These are phyloP conservation scores for Saturnispora dispora DNA, from an alignment of 805 yeast species.

Conservation along the genomic window DNA sequence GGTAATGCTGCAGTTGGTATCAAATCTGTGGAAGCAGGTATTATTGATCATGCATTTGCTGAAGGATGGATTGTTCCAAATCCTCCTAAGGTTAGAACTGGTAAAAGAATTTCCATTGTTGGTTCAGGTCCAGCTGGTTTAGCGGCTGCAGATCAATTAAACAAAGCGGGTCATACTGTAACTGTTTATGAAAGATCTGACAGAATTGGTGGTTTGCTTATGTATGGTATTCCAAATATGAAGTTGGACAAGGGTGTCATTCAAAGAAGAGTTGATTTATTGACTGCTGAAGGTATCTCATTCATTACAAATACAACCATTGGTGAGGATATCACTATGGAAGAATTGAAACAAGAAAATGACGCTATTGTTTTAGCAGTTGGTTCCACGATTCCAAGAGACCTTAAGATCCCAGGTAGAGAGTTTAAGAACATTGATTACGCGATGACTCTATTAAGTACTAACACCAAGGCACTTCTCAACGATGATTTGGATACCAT, in stretches of 20 bases:
- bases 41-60: conserved; percentile 91
- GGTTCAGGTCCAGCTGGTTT: conserved; percentile 98
- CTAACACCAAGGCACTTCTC: conserved; percentile 84
- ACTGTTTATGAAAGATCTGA: conserved; percentile 91
- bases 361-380: conserved; percentile 89
- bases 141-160: conserved; percentile 94
- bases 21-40: conserved; percentile 91
- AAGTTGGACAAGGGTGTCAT: conserved; percentile 89
- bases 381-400: conserved; percentile 96
- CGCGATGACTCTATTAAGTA: conserved; percentile 86
- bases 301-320: conserved; percentile 71
- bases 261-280: conserved; percentile 83
- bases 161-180: conserved; percentile 89
- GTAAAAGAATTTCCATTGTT: conserved; percentile 73
- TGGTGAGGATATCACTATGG: conserved; percentile 74
- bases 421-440: conserved; percentile 80
- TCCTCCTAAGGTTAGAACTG: conserved; percentile 75
- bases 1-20: conserved; percentile 94
- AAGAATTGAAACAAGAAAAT: conserved; percentile 49
- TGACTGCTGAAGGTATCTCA: conserved; percentile 82
- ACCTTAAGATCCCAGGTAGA: conserved; percentile 89
- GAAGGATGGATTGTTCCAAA: conserved; percentile 92
- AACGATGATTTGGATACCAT: conserved; percentile 74
- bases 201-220: conserved; percentile 91
- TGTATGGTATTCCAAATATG: conserved; percentile 99